A percentile compares a stretch with the other conserved stretches of the same genome.
phyloP scores from a whole-genome alignment of 106 monocot species.

The Phalaenopsis equestris region DNA sequence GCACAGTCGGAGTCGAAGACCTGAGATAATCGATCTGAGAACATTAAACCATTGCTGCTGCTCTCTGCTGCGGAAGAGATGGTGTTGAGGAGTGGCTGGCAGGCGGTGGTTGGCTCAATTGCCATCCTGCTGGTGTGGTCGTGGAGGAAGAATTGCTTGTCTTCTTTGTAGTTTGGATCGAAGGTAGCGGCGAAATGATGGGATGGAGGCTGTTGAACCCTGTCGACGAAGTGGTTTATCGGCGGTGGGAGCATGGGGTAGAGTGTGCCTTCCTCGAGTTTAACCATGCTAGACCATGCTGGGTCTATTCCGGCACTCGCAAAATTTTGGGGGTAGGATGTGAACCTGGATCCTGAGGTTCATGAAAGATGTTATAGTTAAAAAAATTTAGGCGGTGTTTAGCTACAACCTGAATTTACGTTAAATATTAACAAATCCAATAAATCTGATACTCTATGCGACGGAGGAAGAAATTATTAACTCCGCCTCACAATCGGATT shows the following conservation, averaged over 20 bases:
- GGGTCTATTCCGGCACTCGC: constrained; percentile 19
- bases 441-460: too few species aligned
- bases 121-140: constrained; percentile 7
- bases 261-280: constrained; percentile 26
- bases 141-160: constrained; percentile 34
- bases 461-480: too few species aligned
- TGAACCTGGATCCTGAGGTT: constrained; percentile 14
- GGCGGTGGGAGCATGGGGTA: not conserved
- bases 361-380: not conserved
- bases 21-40: not conserved
- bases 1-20: constrained; percentile 72
- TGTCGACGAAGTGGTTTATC: constrained; percentile 4
- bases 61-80: constrained; percentile 22
- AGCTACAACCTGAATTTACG: too few species aligned
- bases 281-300: constrained; percentile 21
- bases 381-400: not conserved
- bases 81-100: constrained; percentile 33
- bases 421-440: too few species aligned
- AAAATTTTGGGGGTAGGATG: constrained; percentile 28
- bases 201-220: constrained; percentile 9
- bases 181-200: constrained; percentile 24
- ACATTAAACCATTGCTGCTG: constrained; percentile 11
- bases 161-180: constrained; percentile 26
- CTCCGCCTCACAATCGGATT: too few species aligned
- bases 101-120: constrained; percentile 7